These are phyloP conservation scores for Paraleonurus japonicus DNA, from an alignment of 257 asterid genomes.

Conservation along the genomic window DNA sequence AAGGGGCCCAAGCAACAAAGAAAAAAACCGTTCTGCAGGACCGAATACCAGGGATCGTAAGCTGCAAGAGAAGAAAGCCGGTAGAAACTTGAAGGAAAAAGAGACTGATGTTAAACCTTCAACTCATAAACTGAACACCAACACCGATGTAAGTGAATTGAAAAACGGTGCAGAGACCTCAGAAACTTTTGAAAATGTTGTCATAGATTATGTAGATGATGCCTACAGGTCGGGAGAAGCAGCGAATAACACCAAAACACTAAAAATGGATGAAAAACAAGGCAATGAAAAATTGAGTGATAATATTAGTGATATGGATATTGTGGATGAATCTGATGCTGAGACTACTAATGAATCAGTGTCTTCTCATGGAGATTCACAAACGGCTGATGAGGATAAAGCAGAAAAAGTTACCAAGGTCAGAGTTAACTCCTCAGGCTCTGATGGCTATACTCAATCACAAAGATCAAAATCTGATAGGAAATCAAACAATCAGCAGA, in stretches of 20 bases:
- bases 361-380: slow-evolving; percentile 67
- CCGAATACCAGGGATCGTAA: slow-evolving; percentile 53
- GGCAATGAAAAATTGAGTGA: slow-evolving; percentile 36
- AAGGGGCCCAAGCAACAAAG: slow-evolving; percentile 56
- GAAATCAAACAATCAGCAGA: slow-evolving; percentile 27
- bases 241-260: slow-evolving; percentile 26
- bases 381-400: slow-evolving; percentile 58
- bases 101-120: slow-evolving; percentile 49
- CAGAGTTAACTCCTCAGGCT: slow-evolving; percentile 37
- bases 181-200: slow-evolving; percentile 54
- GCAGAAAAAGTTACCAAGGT: slow-evolving; percentile 37
- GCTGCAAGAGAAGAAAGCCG: slow-evolving; percentile 45
- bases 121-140: slow-evolving; percentile 31
- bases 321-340: slow-evolving; percentile 67
- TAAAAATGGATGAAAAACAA: slow-evolving; percentile 41
- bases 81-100: slow-evolving; percentile 49
- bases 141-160: slow-evolving; percentile 40
- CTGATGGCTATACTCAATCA: slow-evolving; percentile 32
- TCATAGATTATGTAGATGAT: slow-evolving; percentile 55
- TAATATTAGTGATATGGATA: slow-evolving; percentile 56
- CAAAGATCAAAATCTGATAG: slow-evolving; percentile 44
- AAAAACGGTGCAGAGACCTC: slow-evolving; percentile 48
- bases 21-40: slow-evolving; percentile 43
- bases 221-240: slow-evolving; percentile 43
- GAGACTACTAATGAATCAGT: slow-evolving; percentile 67